These are phyloP conservation scores for Acaromyces ingoldii DNA, from an alignment of 1,284 basidiomycete species.

Conservation along the genomic window DNA sequence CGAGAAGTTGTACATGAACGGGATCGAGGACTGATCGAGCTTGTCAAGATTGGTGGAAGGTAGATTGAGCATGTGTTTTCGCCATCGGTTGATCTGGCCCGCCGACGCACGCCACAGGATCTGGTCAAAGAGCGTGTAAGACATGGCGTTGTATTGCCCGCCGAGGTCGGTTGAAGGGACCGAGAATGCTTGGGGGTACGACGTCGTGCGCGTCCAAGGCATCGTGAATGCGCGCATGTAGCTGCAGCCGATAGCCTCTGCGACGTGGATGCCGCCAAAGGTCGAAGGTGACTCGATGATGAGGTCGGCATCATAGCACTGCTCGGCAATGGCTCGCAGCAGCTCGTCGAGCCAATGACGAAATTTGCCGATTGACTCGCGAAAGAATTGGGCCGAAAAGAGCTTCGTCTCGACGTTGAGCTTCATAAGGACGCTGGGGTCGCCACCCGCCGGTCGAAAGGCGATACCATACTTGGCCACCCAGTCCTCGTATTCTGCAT, in stretches of 20 bases:
- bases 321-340: slow-evolving; percentile 29
- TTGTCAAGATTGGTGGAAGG: slow-evolving; percentile 24
- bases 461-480: slow-evolving; percentile 52
- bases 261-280: slow-evolving; percentile 45
- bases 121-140: slow-evolving; percentile 36
- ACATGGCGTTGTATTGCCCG: slow-evolving; percentile 32
- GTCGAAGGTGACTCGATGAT: slow-evolving; percentile 43
- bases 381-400: slow-evolving; percentile 31
- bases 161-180: slow-evolving; percentile 33
- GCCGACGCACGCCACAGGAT: slow-evolving; percentile 42
- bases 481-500: slow-evolving; percentile 63
- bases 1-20: slow-evolving; percentile 48
- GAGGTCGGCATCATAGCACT: slow-evolving; percentile 40
- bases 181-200: slow-evolving; percentile 45
- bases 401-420: slow-evolving; percentile 36
- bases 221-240: slow-evolving; percentile 48
- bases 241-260: slow-evolving; percentile 37
- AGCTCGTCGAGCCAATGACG: slow-evolving; percentile 43
- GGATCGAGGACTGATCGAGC: slow-evolving; percentile 26
- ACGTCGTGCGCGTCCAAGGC: slow-evolving; percentile 40
- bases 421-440: slow-evolving; percentile 40
- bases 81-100: slow-evolving; percentile 43
- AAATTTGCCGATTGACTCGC: slow-evolving; percentile 37
- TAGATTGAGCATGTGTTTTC: slow-evolving; percentile 36
- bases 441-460: slow-evolving; percentile 37